phyloP scores from a whole-genome alignment of 2,329 filamentous ascomycete species.

The Pseudocercospora vitis region DNA sequence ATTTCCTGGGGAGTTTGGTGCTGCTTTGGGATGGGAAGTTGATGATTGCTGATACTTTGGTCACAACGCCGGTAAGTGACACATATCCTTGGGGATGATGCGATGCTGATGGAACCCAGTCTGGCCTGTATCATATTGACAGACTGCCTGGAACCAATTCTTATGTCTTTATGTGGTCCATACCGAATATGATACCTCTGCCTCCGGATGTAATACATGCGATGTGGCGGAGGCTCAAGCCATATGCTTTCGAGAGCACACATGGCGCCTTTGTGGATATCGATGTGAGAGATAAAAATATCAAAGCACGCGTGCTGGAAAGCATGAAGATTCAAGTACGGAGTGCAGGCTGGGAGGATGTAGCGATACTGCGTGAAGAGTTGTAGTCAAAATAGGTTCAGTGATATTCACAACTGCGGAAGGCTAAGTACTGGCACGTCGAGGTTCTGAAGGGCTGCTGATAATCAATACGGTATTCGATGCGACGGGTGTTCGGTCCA shows the following conservation, averaged over 20 bases:
- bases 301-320: constrained; percentile 67
- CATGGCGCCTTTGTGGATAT: constrained; percentile 66
- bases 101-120: constrained; percentile 23
- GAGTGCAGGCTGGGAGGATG: constrained; percentile 30
- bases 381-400: background rate
- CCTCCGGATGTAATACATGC: constrained; percentile 60
- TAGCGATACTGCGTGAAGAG: constrained; percentile 31
- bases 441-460: background rate
- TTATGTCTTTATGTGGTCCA: constrained; percentile 75
- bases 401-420: background rate
- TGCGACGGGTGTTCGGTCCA: background rate
- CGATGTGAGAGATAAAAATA: constrained; percentile 57
- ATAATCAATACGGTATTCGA: background rate
- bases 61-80: constrained; percentile 61
- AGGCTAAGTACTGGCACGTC: constrained; percentile 4
- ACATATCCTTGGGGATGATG: background rate
- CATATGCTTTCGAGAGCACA: constrained; percentile 63
- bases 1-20: constrained; percentile 75
- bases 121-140: constrained; percentile 41
- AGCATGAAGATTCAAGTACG: constrained; percentile 73
- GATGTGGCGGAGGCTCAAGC: constrained; percentile 69
- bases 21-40: constrained; percentile 61
- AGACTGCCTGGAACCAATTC: constrained; percentile 48
- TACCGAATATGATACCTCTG: constrained; percentile 73
- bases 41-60: constrained; percentile 75